These are phyloP conservation scores for Pittosporum tobira DNA, from an alignment of 129 eudicot genomes.

Conservation along the genomic window DNA sequence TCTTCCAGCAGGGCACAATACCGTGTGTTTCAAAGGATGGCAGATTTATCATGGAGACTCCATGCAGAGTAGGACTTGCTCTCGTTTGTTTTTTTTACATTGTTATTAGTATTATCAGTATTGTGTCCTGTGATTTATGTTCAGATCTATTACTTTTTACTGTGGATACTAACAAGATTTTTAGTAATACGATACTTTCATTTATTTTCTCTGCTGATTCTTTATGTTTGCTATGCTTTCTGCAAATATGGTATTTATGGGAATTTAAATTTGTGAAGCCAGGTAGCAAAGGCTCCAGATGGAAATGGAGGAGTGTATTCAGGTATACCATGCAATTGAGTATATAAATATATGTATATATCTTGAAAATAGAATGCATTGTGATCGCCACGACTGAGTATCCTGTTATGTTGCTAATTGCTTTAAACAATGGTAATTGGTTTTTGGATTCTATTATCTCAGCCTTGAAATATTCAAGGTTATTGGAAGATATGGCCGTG, in stretches of 20 bases:
- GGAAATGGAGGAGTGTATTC: conserved; percentile 99
- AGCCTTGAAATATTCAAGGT: conserved; percentile 83
- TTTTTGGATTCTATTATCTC: conserved; percentile 15
- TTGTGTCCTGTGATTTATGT: not conserved
- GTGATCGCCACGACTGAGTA: not conserved
- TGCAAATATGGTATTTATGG: conserved; percentile 17
- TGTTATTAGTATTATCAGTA: not conserved
- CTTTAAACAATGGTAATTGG: conserved; percentile 1
- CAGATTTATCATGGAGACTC: conserved; percentile 90
- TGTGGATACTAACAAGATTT: not conserved
- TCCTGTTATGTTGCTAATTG: not conserved
- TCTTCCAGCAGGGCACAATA: conserved; percentile 95
- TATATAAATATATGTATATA: not conserved
- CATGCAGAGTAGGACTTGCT: conserved; percentile 51
- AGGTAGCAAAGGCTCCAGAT: conserved; percentile 98
- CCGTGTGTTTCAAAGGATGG: conserved; percentile 96
- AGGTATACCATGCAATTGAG: conserved; percentile 34
- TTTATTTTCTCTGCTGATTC: not conserved
- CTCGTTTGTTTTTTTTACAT: conserved; percentile 11
- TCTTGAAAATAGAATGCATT: not conserved
- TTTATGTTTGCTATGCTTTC: not conserved
- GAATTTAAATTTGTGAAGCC: conserved; percentile 28
- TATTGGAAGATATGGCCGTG: conserved; percentile 81
- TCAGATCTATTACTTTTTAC: too few species aligned
- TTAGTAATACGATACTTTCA: not conserved